Evolutionary conservation across 306 rosid species (phyloP), one percentile per base, ranked within the genome.

Genomic region (Biancaea sappan): DNA sequence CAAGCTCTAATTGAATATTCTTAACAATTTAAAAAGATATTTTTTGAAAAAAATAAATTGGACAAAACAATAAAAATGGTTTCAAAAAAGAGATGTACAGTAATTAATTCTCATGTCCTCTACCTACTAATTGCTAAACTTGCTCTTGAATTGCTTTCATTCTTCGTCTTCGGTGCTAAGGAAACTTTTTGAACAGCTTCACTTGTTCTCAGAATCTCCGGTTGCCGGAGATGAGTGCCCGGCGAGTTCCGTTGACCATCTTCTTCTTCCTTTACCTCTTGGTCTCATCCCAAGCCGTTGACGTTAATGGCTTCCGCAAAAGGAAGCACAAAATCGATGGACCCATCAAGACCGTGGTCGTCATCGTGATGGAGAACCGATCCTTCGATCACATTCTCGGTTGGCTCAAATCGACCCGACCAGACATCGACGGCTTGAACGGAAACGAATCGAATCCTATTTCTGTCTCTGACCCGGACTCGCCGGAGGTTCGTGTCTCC

Each of bases 371-470:
- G 98, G 97, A 94, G 44, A 94, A 94, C 47, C 98, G 98, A 47
- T 94, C 98, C 66, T 94, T 94, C 34, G 98, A 94, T 77, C 98
- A 94, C 62, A 76, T 94, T 0, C 76, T 89, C 3, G 98, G 97
- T 0, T 91, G 96, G 97, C 90, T 94, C 66, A 94, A 93, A 32
- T 21, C 87, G 16, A 70, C 83, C 81, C 86, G 97, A 52, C 94
- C 96, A 21, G 96, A 91, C 0, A 91, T 94, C 68, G 97, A 94
- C 38, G 97, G 98, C 0, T 46, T 94, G 16, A 82, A 61, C 8
- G 96, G 98, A 1, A 15, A 56, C 2, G 97, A 94, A 67, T 88
- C 88, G 14, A 94, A 89, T 82, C 92, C 72, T 16, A 15, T 94
- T 50, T 57, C 40, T 0, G 86, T 50, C 40, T n/a, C 81, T 8